Percentiles rank a stretch among this genome's conserved stretches.
These are phyloP conservation scores for Larix kaempferi DNA, from an alignment of 75 land plant genomes.

Conservation along the genomic window DNA sequence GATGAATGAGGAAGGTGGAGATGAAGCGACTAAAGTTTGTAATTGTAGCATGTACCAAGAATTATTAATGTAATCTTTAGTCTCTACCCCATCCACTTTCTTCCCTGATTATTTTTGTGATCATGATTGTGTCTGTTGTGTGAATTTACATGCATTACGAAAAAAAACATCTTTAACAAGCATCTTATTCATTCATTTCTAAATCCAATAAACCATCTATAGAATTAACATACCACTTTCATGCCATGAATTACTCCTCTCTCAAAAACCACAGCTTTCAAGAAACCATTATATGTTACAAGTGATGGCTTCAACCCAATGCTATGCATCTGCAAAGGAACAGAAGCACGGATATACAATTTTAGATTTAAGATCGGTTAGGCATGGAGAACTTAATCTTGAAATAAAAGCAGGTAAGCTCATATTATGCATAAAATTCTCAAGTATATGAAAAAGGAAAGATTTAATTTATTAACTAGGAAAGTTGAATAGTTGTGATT, in stretches of 20 bases:
- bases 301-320: conserved; percentile 61
- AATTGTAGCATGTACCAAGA: too few relatives aligned
- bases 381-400: background rate
- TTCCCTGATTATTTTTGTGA: too few relatives aligned
- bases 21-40: too few relatives aligned
- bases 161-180: background rate
- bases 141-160: too few relatives aligned
- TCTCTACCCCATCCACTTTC: too few relatives aligned
- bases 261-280: conserved; percentile 41
- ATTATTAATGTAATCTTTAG: too few relatives aligned
- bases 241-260: conserved; percentile 53
- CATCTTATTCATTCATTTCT: background rate
- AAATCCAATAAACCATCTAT: background rate
- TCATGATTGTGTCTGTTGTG: too few relatives aligned
- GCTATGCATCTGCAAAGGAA: conserved; percentile 47
- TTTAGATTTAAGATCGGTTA: background rate
- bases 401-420: background rate
- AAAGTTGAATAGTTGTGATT: too few relatives aligned
- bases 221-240: conserved; percentile 45
- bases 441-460: background rate
- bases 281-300: conserved; percentile 54
- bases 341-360: background rate
- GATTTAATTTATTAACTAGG: too few relatives aligned
- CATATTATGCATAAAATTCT: background rate
- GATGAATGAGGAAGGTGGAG: background rate